Base-by-base conservation (phyloP, 169 alveolate genomes). In the Plasmodium fragile region DNA sequence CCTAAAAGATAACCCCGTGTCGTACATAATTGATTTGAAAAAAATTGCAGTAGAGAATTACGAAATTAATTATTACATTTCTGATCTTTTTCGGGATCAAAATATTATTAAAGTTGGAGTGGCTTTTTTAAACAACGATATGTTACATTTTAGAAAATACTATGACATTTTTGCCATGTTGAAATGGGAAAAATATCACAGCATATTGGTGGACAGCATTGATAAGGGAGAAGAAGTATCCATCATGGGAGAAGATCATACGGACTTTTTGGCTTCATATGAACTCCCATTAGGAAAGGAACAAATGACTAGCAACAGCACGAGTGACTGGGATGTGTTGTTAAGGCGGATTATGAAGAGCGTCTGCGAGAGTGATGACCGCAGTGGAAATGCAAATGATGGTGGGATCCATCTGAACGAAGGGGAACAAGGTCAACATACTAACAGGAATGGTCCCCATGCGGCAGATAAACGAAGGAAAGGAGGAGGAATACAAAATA, bases 21-120 rank as follows among this genome's bases (percentile, higher is more conserved):
- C 85, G 4, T 85, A 85, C 45, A 85, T 85, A 34, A 73, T 85
- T 11, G 93, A 85, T 43, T 41, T 85, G 41, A 85, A 85, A 77
- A 85, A 49, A 73, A 85, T 85, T 52, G 32, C 85, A 2, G 39
- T 73, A 22, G 93, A 85, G 13, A 85, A 85, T 85, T 85, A 85
- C 79, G 72, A 85, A 45, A 18, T 85, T 52, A 72, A 85, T 85
- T 85, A 85, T 43, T 75, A 73, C 55, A 85, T 85, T 32, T 85
- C 93, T 4, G 93, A 85, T 4, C 71, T 85, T 34, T 85, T 85
- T 39, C 77, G 93, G 13, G 85, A 85, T 75, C 81, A 73, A 53
- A 85, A 53, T 52, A 85, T 85, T 85, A 85, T 85, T 1, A 85
- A 85, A 75, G 79, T 85, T 10, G 93, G 93, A n/a, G 93, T 85